These are phyloP conservation scores for Oryza glumipatula DNA, from an alignment of 176 grass and related monocot species.

Conservation along the genomic window DNA sequence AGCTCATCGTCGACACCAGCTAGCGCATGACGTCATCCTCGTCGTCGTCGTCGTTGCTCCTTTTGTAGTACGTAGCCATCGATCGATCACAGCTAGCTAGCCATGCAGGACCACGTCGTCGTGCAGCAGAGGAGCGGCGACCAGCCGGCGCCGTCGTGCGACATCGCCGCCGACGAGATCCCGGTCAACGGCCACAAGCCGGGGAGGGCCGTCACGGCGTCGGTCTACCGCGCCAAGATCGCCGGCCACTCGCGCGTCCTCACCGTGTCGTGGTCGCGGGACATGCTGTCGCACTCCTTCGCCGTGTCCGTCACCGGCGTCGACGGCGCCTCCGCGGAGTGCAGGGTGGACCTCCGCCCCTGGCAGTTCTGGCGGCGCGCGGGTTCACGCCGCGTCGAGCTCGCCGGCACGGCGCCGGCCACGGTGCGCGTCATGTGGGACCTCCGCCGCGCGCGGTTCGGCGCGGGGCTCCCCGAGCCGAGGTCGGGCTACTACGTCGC, in stretches of 20 bases:
- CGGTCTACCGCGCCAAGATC: slow-evolving; percentile 87
- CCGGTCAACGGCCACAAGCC: slow-evolving; percentile 41
- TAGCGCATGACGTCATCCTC: slow-evolving; percentile 28
- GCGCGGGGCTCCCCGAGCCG: slow-evolving; percentile 53
- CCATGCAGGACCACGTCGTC: slow-evolving; percentile 45
- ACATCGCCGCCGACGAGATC: slow-evolving; percentile 43
- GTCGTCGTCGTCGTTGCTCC: background rate
- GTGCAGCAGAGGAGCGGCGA: slow-evolving; percentile 30
- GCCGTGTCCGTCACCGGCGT: slow-evolving; percentile 48
- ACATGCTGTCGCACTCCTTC: slow-evolving; percentile 68
- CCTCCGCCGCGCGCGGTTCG: slow-evolving; percentile 69
- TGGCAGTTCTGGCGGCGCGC: slow-evolving; percentile 88
- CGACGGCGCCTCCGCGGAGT: slow-evolving; percentile 35
- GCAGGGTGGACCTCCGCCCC: slow-evolving; percentile 69
- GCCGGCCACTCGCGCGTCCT: slow-evolving; percentile 73
- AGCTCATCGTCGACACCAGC: no score
- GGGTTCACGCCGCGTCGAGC: slow-evolving; percentile 55
- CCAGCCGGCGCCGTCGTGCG: slow-evolving; percentile 15
- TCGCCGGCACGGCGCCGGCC: slow-evolving; percentile 29
- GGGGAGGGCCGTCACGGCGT: slow-evolving; percentile 57
- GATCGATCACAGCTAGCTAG: background rate
- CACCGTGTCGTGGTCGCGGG: slow-evolving; percentile 71
- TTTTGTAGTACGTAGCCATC: background rate
- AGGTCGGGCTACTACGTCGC: slow-evolving; percentile 62
- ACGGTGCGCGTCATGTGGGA: slow-evolving; percentile 75